Base-by-base conservation (phyloP, 441 rosid species). In the Populus hybrid region DNA sequence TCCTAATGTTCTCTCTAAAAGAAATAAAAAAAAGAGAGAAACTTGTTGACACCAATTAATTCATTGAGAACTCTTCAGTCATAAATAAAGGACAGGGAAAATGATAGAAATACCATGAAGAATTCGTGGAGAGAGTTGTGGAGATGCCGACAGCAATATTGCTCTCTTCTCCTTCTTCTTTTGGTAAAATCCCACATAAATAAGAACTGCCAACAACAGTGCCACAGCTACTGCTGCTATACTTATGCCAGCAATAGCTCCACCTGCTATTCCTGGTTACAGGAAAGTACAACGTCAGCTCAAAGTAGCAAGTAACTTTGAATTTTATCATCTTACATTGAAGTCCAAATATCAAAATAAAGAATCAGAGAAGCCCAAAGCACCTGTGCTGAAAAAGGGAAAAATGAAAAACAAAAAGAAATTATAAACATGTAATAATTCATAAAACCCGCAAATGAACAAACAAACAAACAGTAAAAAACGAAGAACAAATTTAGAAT, bases 381-480 rank as follows among this genome's bases (percentile, higher is more conserved):
- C 90, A 87, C 92, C 87, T 82, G 85, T 68, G 93, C 99, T 95
- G 93, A 90, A 91, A 87, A 85, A 82, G 80, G 77, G 73, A 79
- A 85, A 75, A 80, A 3, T 34, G 72, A 71, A 78, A 67, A n/a
- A 40, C 40, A 57, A 77, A 24, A 34, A 75, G 38, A 84, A 66
- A n/a, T 34, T 9, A 64, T 23, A 75, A 57, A 32, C 21, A 77
- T 69, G 65, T 69, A 36, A 78, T 8, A 70, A 77, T 79, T 70
- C 74, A 78, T 64, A 53, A 20, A 14, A 5, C 0, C 3, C 63
- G 32, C 20, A 64, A n/a, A 69, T 63, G 16, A 20, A 34, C 12
- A 35, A 61, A 64, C 9, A 50, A 50, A 36, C 65, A 10, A 14
- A 14, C 14, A 16, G 65, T 35, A 40, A 30, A 76, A 34, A 70